These are phyloP conservation scores for Colletotrichum eremochloae DNA, from an alignment of 2,329 filamentous ascomycete genomes.

Conservation along the genomic window DNA sequence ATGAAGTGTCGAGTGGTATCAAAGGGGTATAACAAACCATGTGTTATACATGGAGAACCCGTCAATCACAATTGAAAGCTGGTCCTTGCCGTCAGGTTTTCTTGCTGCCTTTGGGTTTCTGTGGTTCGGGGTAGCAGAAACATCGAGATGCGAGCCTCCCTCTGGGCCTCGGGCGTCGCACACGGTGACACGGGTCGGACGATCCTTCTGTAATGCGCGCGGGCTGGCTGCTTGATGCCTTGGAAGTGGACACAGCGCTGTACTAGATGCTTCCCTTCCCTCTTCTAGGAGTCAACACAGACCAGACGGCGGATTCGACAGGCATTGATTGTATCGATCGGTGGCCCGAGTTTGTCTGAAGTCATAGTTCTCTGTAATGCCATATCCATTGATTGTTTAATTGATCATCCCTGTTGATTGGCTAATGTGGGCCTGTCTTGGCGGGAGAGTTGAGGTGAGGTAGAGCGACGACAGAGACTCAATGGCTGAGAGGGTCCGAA, in stretches of 20 bases:
- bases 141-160: not conserved
- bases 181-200: conserved; percentile 15
- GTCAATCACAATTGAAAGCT: conserved; percentile 28
- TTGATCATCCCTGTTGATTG: conserved; percentile 9
- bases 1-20: conserved; percentile 10
- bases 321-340: not conserved
- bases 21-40: conserved; percentile 11
- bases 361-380: conserved; percentile 17
- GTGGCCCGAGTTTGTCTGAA: conserved; percentile 31
- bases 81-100: conserved; percentile 13
- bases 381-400: not conserved
- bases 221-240: conserved; percentile 5
- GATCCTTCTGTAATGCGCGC: conserved; percentile 25
- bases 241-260: conserved; percentile 14
- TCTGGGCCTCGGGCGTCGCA: conserved; percentile 14
- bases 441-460: not conserved
- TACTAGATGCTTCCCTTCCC: not conserved
- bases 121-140: conserved; percentile 3
- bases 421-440: conserved; percentile 19
- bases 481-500: not conserved
- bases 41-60: conserved; percentile 21
- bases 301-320: not conserved
- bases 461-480: not conserved
- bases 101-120: conserved; percentile 15
- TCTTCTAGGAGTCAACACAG: not conserved